Conservation (phyloP, 148 eudicot genomes). For the Bassia scoparia region DNA sequence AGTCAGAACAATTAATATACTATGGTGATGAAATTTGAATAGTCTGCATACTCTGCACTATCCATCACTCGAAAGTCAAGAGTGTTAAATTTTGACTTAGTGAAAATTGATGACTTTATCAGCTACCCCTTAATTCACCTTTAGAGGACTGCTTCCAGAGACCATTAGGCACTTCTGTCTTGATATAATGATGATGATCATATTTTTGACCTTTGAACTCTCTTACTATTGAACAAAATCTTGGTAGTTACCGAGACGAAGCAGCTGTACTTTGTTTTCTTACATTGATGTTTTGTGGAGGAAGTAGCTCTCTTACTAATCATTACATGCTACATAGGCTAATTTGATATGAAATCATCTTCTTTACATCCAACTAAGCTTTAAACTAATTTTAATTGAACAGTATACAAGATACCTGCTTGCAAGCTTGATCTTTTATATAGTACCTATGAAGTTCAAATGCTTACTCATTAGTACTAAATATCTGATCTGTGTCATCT, state of each 20-base stretch:
- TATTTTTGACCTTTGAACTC: neutral
- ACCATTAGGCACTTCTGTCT: neutral
- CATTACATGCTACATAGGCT: neutral
- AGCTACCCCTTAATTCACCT: neutral
- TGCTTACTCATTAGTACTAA: too few species aligned
- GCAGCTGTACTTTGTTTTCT: too few species aligned
- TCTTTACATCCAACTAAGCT: neutral
- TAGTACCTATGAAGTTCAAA: too few species aligned
- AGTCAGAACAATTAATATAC: neutral
- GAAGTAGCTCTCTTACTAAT: neutral
- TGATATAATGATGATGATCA: neutral
- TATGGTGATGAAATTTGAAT: neutral
- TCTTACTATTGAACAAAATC: too few species aligned
- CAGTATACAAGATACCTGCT: neutral
- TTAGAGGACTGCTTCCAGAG: neutral
- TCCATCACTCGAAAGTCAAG: too few species aligned
- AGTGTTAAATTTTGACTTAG: neutral
- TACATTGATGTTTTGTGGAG: neutral
- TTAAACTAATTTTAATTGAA: too few species aligned
- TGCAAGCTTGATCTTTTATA: conserved; percentile 7
- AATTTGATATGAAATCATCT: neutral
- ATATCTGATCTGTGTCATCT: conserved; percentile 3
- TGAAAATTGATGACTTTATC: neutral
- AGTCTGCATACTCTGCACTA: neutral
- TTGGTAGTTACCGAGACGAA: too few species aligned